Evolutionary conservation across 306 rosid species (phyloP), one percentile per base, ranked within the genome.

Genomic region (Aeschynomene evenia): DNA sequence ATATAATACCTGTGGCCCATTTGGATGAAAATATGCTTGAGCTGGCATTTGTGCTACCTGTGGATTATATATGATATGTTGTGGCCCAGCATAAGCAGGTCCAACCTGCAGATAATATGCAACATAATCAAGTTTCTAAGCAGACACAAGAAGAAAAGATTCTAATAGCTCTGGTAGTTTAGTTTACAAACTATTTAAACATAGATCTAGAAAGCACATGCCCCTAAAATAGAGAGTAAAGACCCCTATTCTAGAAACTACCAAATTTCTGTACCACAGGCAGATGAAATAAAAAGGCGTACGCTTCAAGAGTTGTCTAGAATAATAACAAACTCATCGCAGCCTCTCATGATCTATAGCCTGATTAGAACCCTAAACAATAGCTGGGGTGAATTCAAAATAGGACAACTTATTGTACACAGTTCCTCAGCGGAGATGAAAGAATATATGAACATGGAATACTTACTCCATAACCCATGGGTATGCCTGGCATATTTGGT

Each of bases 381-480:
- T 19, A 45, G 14, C 7, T 12, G 15, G 51, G 20, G 51, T 45
- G 15, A 5, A 45, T n/a, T 15, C 5, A 45, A 45, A 5, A 15
- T n/a, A 3, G 21, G 15, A 45, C n/a, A 45, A 15, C 18, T 14
- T 15, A n/a, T 45, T 21, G 15, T 15, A 45, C 51, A 45, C 15
- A 45, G 51, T 16, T 45, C 51, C 21, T n/a, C 8, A 45, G 6
- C n/a, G 50, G 7, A 45, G 2, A 45, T 14, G 20, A 15, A 45
- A 16, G 51, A 45, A n/a, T 45, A 14, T 45, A 18, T 45, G 21
- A 45, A 45, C 8, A 45, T 6, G 51, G 51, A 45, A 45, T 45
- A 78, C 97, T 85, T 79, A 91, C 99, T 49, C 97, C 99, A 69
- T 89, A 62, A 57, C 98, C 84, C 77, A 85, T 69, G 70, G 92